Evolutionary conservation across 2,329 filamentous ascomycete species (phyloP), one percentile per base, ranked within the genome.

Genomic region (Xylogone sp.): DNA sequence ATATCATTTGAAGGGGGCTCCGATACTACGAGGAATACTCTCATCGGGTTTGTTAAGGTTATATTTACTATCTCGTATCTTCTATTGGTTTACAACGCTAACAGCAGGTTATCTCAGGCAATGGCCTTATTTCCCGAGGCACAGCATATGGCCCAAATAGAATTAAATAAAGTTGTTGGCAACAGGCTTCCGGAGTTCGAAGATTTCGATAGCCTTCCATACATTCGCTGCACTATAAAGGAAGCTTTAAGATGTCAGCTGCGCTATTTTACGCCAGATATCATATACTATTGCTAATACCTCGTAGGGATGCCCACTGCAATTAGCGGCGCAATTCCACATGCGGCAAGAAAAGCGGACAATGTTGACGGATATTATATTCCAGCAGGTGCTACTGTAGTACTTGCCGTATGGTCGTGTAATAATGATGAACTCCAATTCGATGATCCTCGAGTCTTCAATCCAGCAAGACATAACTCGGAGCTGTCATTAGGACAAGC

Each of bases 251-350:
- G 76, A 6, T 78, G 75, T 74, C 71, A 73, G 60, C 72, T 6
- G 24, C 24, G 5, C 24, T 27, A 27, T 27, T 27, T 75, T 78
- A 51, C 55, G 56, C 19, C 77, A 76, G 52, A 74, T 72, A 0
- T 72, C 71, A 53, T 62, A 61, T 16, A 67, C 72, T 45, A 58
- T 81, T 18, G 76, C 81, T 51, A 59, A 62, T 3, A 70, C 78
- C 1, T 69, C 5, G 62, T 70, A 43, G 68, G 75, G 10, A 74
- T 69, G 68, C 65, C 65, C 22, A 73, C 74, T 2, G 65, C 76
- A 4, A 70, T 68, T 13, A 73, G 74, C 1, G 61, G 76, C 2
- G 75, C 72, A 3, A 75, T 83, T 34, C 79, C 79, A 2, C 65
- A 67, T 31, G 65, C 66, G 42, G 60, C 63, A 3, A 61, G 57